Evolutionary conservation across 805 yeast genomes (phyloP), one percentile per base, ranked within the genome.

Genomic region (Saccharomycopsis capsularis): DNA sequence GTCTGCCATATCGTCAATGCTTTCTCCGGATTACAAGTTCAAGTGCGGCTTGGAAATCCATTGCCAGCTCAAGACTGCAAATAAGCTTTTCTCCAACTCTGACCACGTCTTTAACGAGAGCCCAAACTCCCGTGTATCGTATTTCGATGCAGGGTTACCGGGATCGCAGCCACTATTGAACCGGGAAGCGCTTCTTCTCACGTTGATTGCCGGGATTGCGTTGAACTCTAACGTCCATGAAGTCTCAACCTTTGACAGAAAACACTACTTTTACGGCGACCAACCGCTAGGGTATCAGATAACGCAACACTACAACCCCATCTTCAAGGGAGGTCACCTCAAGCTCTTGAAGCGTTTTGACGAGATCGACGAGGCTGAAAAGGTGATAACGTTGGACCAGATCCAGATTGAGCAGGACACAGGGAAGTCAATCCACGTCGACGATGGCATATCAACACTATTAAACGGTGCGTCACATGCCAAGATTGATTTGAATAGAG

Each of bases 201-300:
- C 96, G 0, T 59, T 88, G 37, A 78, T 78, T 57, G 78, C 95
- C 1, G 90, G 95, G 0, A 63, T 75, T 2, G 86, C 93, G 0
- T 64, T 90, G 46, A 71, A 82, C 30, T 76, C 87, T 51, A 61
- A 69, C 0, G 72, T 93, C 15, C 76, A 76, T 50, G 55, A 64
- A 0, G 55, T 60, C 5, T 84, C 91, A 1, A 69, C 81, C 1
- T 93, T 93, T 63, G 99, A 93, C 60, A 71, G 99, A 56, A 93
- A 93, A 64, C 99, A 93, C 63, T 93, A 93, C 63, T 89, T 93
- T 64, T 93, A 93, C 63, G 91, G 90, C 1, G 99, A 93, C 63
- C 98, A 93, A 62, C 99, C 99, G 0, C 66, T 85, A 46, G 99
- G 99, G 1, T 93, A 89, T 65, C 99, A 93, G 63, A 84, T 93